Percentiles rank a stretch among this genome's conserved stretches.
Conservation (phyloP, 225 moss, liverwort and hornwort genomes). For the Polytrichum commune region DNA sequence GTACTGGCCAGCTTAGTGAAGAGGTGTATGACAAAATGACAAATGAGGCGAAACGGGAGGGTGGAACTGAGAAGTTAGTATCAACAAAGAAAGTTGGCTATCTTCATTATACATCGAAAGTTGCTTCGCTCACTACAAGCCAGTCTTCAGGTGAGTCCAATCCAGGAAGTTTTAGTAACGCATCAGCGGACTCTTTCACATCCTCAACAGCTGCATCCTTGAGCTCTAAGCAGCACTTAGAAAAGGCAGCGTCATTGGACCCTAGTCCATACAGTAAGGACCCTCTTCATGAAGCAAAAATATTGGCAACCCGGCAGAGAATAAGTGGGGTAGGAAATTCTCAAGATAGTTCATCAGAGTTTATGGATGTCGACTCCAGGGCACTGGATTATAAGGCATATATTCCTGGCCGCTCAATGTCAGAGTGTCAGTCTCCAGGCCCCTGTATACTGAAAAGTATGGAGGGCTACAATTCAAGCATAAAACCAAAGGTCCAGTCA, state of each 20-base stretch:
- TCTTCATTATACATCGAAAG: slow-evolving; percentile 39
- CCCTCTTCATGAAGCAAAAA: slow-evolving; percentile 7
- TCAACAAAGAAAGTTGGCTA: slow-evolving; percentile 42
- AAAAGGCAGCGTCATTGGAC: slow-evolving; percentile 19
- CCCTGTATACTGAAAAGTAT: not conserved
- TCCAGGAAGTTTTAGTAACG: slow-evolving; percentile 15
- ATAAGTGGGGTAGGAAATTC: slow-evolving; percentile 10
- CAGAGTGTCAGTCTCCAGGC: slow-evolving; percentile 16
- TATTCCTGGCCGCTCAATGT: slow-evolving; percentile 32
- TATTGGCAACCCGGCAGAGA: slow-evolving; percentile 19
- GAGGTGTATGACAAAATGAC: slow-evolving; percentile 51
- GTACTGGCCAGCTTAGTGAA: slow-evolving; percentile 33
- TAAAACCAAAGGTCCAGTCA: slow-evolving; percentile 10
- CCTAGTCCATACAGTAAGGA: not conserved
- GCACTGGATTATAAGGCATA: slow-evolving; percentile 23
- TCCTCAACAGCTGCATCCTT: slow-evolving; percentile 3
- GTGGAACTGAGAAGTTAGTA: slow-evolving; percentile 19
- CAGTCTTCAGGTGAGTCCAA: slow-evolving; percentile 14
- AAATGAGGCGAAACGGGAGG: slow-evolving; percentile 24
- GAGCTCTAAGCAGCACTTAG: slow-evolving; percentile 14
- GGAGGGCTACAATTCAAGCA: slow-evolving; percentile 8
- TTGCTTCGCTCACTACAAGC: slow-evolving; percentile 18
- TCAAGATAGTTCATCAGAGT: slow-evolving; percentile 23
- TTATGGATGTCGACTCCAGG: slow-evolving; percentile 39
- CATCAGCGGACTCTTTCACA: slow-evolving; percentile 9